Evolutionary conservation across 73 alveolate species (phyloP).

Genomic region (Blepharisma stoltei): DNA sequence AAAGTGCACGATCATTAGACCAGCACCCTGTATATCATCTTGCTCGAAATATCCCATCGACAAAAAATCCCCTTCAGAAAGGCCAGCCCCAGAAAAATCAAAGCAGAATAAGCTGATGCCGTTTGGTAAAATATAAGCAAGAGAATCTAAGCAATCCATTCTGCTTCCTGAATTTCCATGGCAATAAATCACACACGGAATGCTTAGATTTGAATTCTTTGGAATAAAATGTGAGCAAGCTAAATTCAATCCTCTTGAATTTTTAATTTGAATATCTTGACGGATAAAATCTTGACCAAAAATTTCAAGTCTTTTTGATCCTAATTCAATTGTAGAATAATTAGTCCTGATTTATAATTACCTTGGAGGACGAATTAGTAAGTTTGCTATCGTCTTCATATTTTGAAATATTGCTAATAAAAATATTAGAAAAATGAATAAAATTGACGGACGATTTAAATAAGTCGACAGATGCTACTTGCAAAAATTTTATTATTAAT

Average conservation of each 20-base stretch:
- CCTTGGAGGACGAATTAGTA: conserved; percentile 3
- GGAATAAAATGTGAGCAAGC: conserved; percentile 56
- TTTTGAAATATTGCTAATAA: no score
- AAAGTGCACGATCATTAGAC: no score
- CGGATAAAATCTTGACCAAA: conserved; percentile 1
- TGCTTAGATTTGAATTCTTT: conserved; percentile 31
- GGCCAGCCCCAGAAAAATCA: conserved; percentile 73
- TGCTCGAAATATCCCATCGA: conserved; percentile 64
- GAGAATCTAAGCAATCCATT: conserved; percentile 48
- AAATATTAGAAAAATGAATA: no score
- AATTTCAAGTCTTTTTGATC: not conserved
- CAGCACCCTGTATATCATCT: no score
- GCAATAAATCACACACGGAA: conserved; percentile 55
- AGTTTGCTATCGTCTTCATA: not conserved
- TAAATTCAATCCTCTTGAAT: conserved; percentile 38
- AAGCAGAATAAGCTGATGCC: conserved; percentile 47
- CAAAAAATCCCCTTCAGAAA: conserved; percentile 66
- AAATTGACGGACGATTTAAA: no score
- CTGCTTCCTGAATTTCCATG: conserved; percentile 66
- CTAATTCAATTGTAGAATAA: conserved; percentile 6
- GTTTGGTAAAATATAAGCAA: conserved; percentile 45
- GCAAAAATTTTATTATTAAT: no score
- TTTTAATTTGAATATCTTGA: conserved; percentile 39
- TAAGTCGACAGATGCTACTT: no score
- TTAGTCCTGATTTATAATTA: not conserved